Evolutionary conservation across 1,139 yeast species (phyloP), one percentile per base, ranked within the genome.

Genomic region (Zygotorulaspora mrakii): DNA sequence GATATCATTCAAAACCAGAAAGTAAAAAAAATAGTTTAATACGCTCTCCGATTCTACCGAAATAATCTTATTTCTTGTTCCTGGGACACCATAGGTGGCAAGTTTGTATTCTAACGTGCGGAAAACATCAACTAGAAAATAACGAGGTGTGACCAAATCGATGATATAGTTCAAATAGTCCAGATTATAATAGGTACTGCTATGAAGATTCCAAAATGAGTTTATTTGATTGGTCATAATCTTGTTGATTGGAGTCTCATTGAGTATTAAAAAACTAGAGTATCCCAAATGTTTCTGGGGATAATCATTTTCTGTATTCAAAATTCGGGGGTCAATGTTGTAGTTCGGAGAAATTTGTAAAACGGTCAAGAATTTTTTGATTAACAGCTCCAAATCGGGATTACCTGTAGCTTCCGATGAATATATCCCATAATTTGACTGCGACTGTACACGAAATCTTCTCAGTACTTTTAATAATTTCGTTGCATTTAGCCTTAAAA

Each of bases 141-240:
- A 46, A 14, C 39, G 48, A 1, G 63, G 63, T 1, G 61, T 50
- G 1, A 59, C 46, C 9, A 60, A 30, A 12, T 49, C 38, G 14
- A 59, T 52, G n/a, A 61, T 43, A 17, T 54, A 54, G 11, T 46
- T 42, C 36, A 61, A 33, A 35, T 57, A 61, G 40, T 61, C 65
- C 23, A 58, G 42, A 37, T 61, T 61, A 36, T 58, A 61, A 38
- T 57, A 61, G 3, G 64, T 59, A 42, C 65, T 59, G 30, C 64
- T 59, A 37, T 61, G 65, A 31, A 61, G 42, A 44, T 57, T 59
- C 65, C 64, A 59, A 37, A 61, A 61, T 5, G 64, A 59, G 33
- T 59, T 61, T 14, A 57, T 53, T 46, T 61, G 65, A 30, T 59
- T 61, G 3, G 61, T 48, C 51, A 61, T 45, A 6, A 61, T 56